Percentiles rank a stretch among this genome's conserved stretches.
These are phyloP conservation scores for Aspergillus avenaceus DNA, from an alignment of 495 filamentous ascomycete species.

Conservation along the genomic window DNA sequence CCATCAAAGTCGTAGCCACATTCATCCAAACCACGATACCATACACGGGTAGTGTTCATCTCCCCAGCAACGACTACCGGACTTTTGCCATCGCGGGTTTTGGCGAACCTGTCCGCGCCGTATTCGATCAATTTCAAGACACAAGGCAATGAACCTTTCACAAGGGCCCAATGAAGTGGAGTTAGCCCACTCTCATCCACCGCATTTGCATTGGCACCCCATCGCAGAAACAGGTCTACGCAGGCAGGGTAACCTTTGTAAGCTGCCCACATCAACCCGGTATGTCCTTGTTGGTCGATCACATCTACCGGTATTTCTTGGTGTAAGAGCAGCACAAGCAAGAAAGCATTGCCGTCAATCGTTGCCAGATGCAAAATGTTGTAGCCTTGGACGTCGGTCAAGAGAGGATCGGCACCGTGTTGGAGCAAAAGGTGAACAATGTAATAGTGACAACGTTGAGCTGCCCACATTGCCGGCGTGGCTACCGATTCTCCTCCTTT, in stretches of 20 bases:
- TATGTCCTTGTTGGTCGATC: conserved; percentile 82
- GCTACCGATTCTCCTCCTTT: conserved; percentile 92
- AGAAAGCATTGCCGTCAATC: conserved; percentile 92
- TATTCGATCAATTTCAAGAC: conserved; percentile 92
- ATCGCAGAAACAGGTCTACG: conserved; percentile 89
- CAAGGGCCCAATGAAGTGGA: conserved; percentile 92
- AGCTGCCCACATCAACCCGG: conserved; percentile 94
- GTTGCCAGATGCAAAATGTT: conserved; percentile 96
- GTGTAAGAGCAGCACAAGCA: conserved; percentile 82
- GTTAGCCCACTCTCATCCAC: conserved; percentile 89
- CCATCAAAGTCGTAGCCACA: conserved; percentile 80
- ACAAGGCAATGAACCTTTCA: conserved; percentile 81
- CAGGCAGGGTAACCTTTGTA: conserved; percentile 92
- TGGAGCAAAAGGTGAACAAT: conserved; percentile 76
- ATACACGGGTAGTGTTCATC: conserved; percentile 79
- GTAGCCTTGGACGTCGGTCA: conserved; percentile 90
- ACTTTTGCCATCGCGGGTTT: conserved; percentile 82
- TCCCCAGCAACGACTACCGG: conserved; percentile 79
- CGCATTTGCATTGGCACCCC: conserved; percentile 91
- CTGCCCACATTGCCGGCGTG: conserved; percentile 94
- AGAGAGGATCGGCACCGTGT: conserved; percentile 81
- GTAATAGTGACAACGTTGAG: conserved; percentile 89
- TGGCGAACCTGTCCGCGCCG: conserved; percentile 84
- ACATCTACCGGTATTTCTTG: conserved; percentile 92
- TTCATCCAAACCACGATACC: conserved; percentile 79